Evolutionary conservation across 306 rosid species (phyloP).

Genomic region (Dicorynia guianensis): DNA sequence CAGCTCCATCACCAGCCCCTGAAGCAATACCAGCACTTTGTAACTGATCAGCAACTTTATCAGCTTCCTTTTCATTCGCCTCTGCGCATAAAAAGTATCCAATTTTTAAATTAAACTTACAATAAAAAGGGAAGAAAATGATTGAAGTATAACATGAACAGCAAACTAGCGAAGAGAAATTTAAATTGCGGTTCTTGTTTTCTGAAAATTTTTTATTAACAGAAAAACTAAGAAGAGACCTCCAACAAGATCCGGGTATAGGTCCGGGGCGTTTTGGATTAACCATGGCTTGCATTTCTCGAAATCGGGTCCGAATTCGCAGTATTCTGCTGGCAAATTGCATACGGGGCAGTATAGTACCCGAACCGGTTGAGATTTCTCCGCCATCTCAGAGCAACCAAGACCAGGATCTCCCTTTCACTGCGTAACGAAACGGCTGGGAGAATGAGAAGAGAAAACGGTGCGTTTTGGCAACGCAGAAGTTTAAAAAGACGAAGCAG

Average conservation of each 20-base stretch:
- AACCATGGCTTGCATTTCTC: slow-evolving; percentile 99
- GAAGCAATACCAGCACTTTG: slow-evolving; percentile 71
- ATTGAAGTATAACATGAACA: neutral
- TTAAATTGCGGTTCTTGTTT: neutral
- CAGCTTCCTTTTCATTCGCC: slow-evolving; percentile 70
- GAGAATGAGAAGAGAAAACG: slow-evolving; percentile 39
- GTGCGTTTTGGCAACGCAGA: slow-evolving; percentile 50
- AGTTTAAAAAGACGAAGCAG: neutral
- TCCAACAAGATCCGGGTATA: slow-evolving; percentile 84
- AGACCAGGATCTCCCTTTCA: neutral
- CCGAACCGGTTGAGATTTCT: slow-evolving; percentile 86
- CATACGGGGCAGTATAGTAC: slow-evolving; percentile 78
- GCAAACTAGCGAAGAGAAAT: neutral
- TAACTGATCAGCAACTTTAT: slow-evolving; percentile 71
- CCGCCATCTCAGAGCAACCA: slow-evolving; percentile 70
- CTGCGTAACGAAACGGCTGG: neutral
- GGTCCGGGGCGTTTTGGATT: slow-evolving; percentile 83
- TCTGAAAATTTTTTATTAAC: neutral
- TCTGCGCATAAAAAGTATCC: slow-evolving; percentile 48
- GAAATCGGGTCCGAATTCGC: slow-evolving; percentile 97
- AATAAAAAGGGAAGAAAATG: neutral
- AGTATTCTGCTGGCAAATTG: slow-evolving; percentile 85
- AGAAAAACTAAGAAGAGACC: slow-evolving; percentile 46
- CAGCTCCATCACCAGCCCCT: slow-evolving; percentile 70
- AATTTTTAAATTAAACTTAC: neutral